These are phyloP conservation scores for Polysphondylium violaceum DNA, from an alignment of 78 protist species.

Conservation along the genomic window DNA sequence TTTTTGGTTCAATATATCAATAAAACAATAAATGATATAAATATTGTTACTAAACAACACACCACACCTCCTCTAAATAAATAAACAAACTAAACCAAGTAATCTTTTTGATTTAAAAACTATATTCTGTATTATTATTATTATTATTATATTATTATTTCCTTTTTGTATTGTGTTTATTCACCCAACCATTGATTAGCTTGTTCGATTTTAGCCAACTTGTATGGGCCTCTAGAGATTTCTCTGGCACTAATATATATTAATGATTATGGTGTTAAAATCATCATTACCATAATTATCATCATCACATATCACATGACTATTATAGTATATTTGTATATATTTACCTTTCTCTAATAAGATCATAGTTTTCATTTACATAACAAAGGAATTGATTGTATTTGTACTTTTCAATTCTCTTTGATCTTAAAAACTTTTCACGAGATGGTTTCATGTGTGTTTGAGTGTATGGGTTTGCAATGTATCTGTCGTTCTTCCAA, in stretches of 20 bases:
- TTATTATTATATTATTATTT: not conserved
- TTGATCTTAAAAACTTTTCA: constrained; percentile 6
- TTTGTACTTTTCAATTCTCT: constrained; percentile 5
- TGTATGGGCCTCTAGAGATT: constrained; percentile 7
- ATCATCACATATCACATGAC: too few species aligned
- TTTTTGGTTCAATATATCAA: too few species aligned
- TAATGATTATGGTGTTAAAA: not conserved
- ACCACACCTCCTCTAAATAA: too few species aligned
- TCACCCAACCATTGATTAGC: constrained; percentile 22
- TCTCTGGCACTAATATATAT: constrained; percentile 12
- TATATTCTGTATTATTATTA: not conserved
- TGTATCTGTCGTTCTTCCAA: too few species aligned
- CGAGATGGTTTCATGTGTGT: constrained; percentile 18
- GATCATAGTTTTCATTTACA: constrained; percentile 7
- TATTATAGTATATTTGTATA: not conserved
- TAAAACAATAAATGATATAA: too few species aligned
- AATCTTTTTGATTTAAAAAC: too few species aligned
- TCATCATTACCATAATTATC: not conserved
- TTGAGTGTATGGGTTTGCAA: too few species aligned
- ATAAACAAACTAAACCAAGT: too few species aligned
- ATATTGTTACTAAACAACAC: too few species aligned
- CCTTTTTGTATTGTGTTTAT: too few species aligned
- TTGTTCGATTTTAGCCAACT: constrained; percentile 17
- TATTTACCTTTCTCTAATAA: constrained; percentile 12
- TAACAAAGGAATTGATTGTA: not conserved